phyloP scores from a whole-genome alignment of 2,329 filamentous ascomycete species.

The Sporothrix pseudoabietina region DNA sequence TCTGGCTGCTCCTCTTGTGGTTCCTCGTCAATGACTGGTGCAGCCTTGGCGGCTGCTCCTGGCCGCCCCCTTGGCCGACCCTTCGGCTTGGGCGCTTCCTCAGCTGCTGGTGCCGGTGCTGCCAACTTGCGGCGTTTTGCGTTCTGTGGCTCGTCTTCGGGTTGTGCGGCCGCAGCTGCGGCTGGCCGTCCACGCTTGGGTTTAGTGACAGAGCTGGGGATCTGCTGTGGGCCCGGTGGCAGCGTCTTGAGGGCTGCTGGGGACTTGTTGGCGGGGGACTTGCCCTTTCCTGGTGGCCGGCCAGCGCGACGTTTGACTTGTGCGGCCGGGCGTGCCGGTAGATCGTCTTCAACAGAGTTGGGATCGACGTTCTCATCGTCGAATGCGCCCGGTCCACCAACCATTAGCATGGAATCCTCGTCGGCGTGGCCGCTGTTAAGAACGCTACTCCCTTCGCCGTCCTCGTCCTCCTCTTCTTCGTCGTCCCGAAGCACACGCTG shows the following conservation, averaged over 20 bases:
- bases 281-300: constrained; percentile 36
- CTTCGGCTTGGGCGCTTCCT: constrained; percentile 30
- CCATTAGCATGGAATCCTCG: constrained; percentile 50
- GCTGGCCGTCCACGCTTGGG: constrained; percentile 27
- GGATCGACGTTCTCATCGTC: constrained; percentile 8
- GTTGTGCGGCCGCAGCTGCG: constrained; percentile 33
- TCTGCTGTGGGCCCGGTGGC: constrained; percentile 22
- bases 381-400: constrained; percentile 35
- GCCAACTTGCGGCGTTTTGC: constrained; percentile 31
- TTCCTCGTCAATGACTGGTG: constrained; percentile 1
- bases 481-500: constrained; percentile 22
- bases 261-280: constrained; percentile 30
- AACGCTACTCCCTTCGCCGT: constrained; percentile 33
- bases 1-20: constrained; percentile 2
- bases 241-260: constrained; percentile 14
- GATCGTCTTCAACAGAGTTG: constrained; percentile 36
- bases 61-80: constrained; percentile 32
- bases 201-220: neutral
- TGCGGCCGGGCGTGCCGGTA: constrained; percentile 12
- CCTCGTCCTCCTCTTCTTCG: constrained; percentile 40
- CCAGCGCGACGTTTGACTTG: constrained; percentile 35
- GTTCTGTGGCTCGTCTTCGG: constrained; percentile 37
- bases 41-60: neutral
- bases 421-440: constrained; percentile 35
- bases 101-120: neutral